A percentile compares a stretch with the other conserved stretches of the same genome.
phyloP scores from a whole-genome alignment of 768 basidiomycete species.

The Tricholoma furcatifolium region DNA sequence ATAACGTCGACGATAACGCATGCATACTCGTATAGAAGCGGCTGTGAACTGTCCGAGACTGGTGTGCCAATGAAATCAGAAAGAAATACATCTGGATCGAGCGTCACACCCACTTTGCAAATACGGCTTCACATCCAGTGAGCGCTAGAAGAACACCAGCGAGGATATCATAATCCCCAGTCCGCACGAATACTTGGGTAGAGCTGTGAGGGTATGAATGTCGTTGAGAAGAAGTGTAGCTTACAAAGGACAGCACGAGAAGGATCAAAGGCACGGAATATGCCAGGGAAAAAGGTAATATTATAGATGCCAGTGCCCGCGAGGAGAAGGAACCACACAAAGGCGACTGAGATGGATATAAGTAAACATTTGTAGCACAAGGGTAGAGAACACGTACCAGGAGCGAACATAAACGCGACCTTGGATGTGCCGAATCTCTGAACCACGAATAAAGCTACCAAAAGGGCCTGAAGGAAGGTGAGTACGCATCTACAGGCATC shows the following conservation, averaged over 20 bases:
- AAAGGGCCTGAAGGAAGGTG: constrained; percentile 37
- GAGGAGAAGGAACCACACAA: constrained; percentile 55
- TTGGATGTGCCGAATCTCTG: constrained; percentile 60
- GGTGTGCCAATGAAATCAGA: not conserved
- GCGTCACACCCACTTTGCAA: constrained; percentile 51
- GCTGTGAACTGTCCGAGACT: constrained; percentile 71
- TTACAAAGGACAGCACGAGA: constrained; percentile 61
- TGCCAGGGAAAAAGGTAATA: constrained; percentile 49
- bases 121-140: constrained; percentile 71
- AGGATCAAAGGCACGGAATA: constrained; percentile 67
- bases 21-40: constrained; percentile 49
- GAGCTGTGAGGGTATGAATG: not conserved
- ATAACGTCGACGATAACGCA: not conserved
- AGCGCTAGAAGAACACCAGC: constrained; percentile 63
- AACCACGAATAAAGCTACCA: constrained; percentile 53
- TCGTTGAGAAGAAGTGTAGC: constrained; percentile 11
- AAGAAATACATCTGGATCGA: not conserved
- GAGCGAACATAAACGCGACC: constrained; percentile 54
- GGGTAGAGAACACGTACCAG: constrained; percentile 20
- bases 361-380: not conserved
- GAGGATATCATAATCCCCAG: constrained; percentile 56
- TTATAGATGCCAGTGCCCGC: constrained; percentile 57
- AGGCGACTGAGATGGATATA: constrained; percentile 39
- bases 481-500: not conserved
- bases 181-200: constrained; percentile 59